Percentiles rank a stretch among this genome's conserved stretches.
These are phyloP conservation scores for Polytrichum formosum DNA, from an alignment of 225 moss, liverwort and hornwort species.

Conservation along the genomic window DNA sequence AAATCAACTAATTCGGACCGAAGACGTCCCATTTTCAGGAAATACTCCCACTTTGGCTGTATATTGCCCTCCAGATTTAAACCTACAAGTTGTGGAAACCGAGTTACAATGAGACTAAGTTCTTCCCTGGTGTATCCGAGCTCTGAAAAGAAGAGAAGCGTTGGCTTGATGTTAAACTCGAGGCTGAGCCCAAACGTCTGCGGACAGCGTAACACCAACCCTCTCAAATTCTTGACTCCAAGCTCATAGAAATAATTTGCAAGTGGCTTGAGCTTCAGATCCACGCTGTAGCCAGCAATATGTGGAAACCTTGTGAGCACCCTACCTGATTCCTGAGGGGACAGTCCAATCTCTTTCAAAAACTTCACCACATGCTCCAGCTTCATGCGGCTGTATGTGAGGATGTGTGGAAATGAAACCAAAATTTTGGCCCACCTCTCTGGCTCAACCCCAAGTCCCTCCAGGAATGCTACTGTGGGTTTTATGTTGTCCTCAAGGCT, in stretches of 20 bases:
- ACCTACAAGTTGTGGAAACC: constrained; percentile 68
- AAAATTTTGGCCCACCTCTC: constrained; percentile 53
- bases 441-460: constrained; percentile 55
- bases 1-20: constrained; percentile 50
- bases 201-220: constrained; percentile 51
- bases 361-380: constrained; percentile 39
- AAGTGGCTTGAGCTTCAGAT: constrained; percentile 62
- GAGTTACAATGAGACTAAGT: constrained; percentile 37
- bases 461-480: constrained; percentile 50
- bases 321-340: constrained; percentile 35
- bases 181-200: constrained; percentile 67
- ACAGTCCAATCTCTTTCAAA: constrained; percentile 48
- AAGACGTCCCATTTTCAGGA: constrained; percentile 33
- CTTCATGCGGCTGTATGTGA: constrained; percentile 58
- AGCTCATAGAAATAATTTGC: constrained; percentile 44
- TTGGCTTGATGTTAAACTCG: constrained; percentile 75
- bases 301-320: constrained; percentile 63
- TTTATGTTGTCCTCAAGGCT: constrained; percentile 65
- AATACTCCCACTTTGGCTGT: constrained; percentile 54
- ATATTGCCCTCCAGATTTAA: constrained; percentile 53
- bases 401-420: constrained; percentile 54
- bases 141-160: constrained; percentile 49
- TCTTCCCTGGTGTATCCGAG: constrained; percentile 47
- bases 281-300: constrained; percentile 63
- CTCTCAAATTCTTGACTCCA: constrained; percentile 51